Conservation (phyloP, 495 filamentous ascomycete genomes). For the Trichoderma reesei region DNA sequence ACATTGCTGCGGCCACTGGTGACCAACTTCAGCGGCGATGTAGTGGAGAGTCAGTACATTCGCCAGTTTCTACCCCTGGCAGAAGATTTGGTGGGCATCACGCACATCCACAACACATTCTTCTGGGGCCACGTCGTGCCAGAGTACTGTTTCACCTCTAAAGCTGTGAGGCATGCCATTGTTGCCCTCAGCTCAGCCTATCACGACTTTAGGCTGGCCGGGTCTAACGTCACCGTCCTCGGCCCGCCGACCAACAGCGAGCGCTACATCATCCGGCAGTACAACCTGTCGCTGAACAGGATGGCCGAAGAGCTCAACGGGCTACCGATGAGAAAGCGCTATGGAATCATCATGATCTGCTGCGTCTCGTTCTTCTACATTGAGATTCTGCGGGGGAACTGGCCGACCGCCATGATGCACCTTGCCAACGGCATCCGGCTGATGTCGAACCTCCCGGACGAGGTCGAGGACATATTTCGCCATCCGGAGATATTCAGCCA, state of each 20-base stretch:
- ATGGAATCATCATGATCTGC: slow-evolving; percentile 7
- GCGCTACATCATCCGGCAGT: slow-evolving; percentile 4
- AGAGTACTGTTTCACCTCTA: neutral
- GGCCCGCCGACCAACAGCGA: neutral
- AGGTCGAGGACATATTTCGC: neutral
- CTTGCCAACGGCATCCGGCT: neutral
- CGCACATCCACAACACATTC: slow-evolving; percentile 1
- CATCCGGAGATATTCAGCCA: slow-evolving; percentile 6
- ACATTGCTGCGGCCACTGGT: neutral
- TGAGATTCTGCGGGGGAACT: slow-evolving; percentile 1
- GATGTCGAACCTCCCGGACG: slow-evolving; percentile 1
- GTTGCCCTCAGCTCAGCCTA: neutral
- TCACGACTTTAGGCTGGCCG: neutral
- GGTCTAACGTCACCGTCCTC: neutral
- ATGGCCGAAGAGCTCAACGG: neutral
- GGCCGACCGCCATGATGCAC: slow-evolving; percentile 4
- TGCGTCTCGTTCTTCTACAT: slow-evolving; percentile 2
- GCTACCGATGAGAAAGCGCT: neutral
- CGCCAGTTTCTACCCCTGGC: neutral
- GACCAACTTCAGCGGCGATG: neutral
- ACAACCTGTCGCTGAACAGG: neutral
- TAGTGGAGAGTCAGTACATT: slow-evolving; percentile 1
- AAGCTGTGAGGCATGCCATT: neutral
- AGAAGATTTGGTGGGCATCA: slow-evolving; percentile 1
- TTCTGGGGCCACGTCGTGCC: slow-evolving; percentile 3